phyloP scores from a whole-genome alignment of 176 grass and related monocot species.

The Sorghum bicolor region Sorghum_bicolor_NCBIv3 NC_012873.2:42467001-42467500 shows the following conservation, averaged over 20 bases:
- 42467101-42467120: background rate
- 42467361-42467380: too few relatives aligned
- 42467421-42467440: too few relatives aligned
- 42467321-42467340: background rate
- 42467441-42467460: background rate
- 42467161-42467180: background rate
- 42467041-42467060: background rate
- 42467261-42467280: background rate
- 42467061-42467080: too few relatives aligned
- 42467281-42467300: background rate
- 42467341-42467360: background rate
- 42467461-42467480: background rate
- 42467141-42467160: background rate
- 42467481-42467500: background rate
- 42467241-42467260: background rate
- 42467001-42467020: too few relatives aligned
- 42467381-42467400: too few relatives aligned
- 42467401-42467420: too few relatives aligned
- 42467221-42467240: too few relatives aligned
- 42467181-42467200: background rate
- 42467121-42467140: background rate
- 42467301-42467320: background rate
- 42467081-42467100: background rate
- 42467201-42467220: background rate
- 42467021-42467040: too few relatives aligned